These are phyloP conservation scores for Buddleja alternifolia DNA, from an alignment of 257 asterid genomes.

Conservation along the genomic window DNA sequence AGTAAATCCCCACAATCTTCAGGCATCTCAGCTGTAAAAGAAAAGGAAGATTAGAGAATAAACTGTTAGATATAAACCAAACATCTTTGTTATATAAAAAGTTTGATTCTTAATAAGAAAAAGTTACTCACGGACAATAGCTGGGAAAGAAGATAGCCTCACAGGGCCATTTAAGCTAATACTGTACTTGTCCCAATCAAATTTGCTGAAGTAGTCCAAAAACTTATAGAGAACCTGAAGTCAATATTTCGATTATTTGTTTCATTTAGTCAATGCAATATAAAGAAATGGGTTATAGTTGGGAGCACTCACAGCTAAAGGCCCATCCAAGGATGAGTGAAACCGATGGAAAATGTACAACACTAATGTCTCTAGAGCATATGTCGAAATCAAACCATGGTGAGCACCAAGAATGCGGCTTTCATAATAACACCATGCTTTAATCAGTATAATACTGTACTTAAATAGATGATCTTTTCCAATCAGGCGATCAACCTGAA, in stretches of 20 bases:
- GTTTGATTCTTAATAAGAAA: constrained; percentile 13
- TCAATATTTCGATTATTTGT: constrained; percentile 28
- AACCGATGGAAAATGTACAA: constrained; percentile 82
- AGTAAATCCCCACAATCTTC: constrained; percentile 57
- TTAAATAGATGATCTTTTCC: constrained; percentile 84
- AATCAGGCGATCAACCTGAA: constrained; percentile 81
- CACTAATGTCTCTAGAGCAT: constrained; percentile 92
- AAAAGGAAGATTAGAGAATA: constrained; percentile 22
- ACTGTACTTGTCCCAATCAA: constrained; percentile 81
- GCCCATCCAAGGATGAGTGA: constrained; percentile 75
- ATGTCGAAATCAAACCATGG: constrained; percentile 91
- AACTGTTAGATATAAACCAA: constrained; percentile 23
- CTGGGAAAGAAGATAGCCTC: constrained; percentile 68
- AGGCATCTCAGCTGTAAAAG: constrained; percentile 65
- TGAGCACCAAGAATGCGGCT: constrained; percentile 94
- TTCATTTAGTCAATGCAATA: constrained; percentile 24
- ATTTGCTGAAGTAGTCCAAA: constrained; percentile 85
- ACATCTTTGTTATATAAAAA: not conserved
- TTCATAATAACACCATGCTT: constrained; percentile 98
- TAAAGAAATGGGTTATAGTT: constrained; percentile 17
- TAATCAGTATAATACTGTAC: constrained; percentile 81
- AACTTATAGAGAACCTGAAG: constrained; percentile 80
- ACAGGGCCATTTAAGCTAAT: constrained; percentile 77
- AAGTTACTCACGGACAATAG: constrained; percentile 59
- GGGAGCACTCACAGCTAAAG: constrained; percentile 72